Percentiles rank a stretch among this genome's conserved stretches.
Evolutionary conservation across 1,284 basidiomycete species (phyloP).

Genomic region (Coriolopsis trogii): DNA sequence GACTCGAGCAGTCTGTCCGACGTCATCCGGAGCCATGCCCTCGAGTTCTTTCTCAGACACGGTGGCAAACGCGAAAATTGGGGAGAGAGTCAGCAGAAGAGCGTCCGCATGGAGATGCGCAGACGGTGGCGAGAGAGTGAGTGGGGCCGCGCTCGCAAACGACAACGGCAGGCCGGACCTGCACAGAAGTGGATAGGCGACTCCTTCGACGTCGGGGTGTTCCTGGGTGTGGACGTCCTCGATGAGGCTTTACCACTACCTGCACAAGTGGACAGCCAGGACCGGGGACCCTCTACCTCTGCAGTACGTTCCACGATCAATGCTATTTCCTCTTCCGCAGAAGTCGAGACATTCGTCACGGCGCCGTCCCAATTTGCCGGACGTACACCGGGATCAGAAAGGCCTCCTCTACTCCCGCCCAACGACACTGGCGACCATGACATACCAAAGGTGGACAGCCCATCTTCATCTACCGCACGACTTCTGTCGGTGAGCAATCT

Average conservation of each 20-base stretch:
- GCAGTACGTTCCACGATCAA: not conserved
- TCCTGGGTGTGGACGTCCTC: slow-evolving; percentile 61
- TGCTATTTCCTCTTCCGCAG: slow-evolving; percentile 10
- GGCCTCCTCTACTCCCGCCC: not conserved
- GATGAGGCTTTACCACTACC: slow-evolving; percentile 29
- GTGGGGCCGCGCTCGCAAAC: slow-evolving; percentile 57
- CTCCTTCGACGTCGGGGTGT: slow-evolving; percentile 74
- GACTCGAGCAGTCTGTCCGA: slow-evolving; percentile 42
- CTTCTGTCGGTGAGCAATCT: slow-evolving; percentile 4
- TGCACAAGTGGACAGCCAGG: slow-evolving; percentile 9
- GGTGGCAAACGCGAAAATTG: slow-evolving; percentile 69
- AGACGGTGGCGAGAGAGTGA: slow-evolving; percentile 66
- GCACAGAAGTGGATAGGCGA: slow-evolving; percentile 63
- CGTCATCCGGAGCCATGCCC: slow-evolving; percentile 59
- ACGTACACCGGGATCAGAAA: not conserved
- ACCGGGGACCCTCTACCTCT: not conserved
- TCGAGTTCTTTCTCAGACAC: slow-evolving; percentile 60
- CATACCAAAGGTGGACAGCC: slow-evolving; percentile 6
- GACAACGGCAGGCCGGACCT: slow-evolving; percentile 36
- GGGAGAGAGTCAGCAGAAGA: slow-evolving; percentile 56
- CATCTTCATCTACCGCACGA: slow-evolving; percentile 23
- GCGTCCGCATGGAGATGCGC: slow-evolving; percentile 57
- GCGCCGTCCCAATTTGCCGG: slow-evolving; percentile 32
- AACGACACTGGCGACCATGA: slow-evolving; percentile 7
- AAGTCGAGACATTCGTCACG: slow-evolving; percentile 40